phyloP scores from a whole-genome alignment of 352 stramenopile genomes.

The Phytopythium ostracodes region DNA sequence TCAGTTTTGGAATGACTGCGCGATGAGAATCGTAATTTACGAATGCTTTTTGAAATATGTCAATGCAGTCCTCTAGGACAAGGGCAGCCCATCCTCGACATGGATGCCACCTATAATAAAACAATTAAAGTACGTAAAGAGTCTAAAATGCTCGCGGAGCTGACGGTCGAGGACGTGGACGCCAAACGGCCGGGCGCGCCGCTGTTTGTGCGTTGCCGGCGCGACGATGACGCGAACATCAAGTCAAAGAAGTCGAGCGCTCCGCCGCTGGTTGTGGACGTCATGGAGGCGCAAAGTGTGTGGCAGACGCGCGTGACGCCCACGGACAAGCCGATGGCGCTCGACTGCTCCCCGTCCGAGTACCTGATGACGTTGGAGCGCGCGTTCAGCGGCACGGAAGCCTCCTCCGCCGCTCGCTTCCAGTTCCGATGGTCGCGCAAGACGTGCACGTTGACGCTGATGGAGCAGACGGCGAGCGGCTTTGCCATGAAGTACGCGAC shows the following conservation, averaged over 20 bases:
- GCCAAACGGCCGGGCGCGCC: not conserved
- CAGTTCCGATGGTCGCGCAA: conserved; percentile 37
- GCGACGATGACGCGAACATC: conserved; percentile 1
- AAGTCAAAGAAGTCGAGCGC: not conserved
- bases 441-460: conserved; percentile 35
- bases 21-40: no score
- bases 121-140: not conserved
- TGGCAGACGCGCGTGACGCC: conserved; percentile 26
- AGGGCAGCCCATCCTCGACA: no score
- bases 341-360: conserved; percentile 32
- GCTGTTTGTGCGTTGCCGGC: conserved; percentile 28
- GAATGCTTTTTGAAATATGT: no score
- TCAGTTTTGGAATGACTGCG: no score
- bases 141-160: conserved; percentile 15
- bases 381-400: conserved; percentile 8
- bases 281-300: conserved; percentile 25
- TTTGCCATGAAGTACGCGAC: conserved; percentile 57
- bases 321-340: conserved; percentile 32
- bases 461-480: conserved; percentile 27
- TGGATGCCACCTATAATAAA: no score
- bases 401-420: conserved; percentile 16
- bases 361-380: conserved; percentile 31
- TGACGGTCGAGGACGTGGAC: conserved; percentile 22
- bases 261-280: conserved; percentile 20
- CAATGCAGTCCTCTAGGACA: no score